Base-by-base conservation (phyloP, 2,329 filamentous ascomycete species). In the Alternaria brassicicola region DNA sequence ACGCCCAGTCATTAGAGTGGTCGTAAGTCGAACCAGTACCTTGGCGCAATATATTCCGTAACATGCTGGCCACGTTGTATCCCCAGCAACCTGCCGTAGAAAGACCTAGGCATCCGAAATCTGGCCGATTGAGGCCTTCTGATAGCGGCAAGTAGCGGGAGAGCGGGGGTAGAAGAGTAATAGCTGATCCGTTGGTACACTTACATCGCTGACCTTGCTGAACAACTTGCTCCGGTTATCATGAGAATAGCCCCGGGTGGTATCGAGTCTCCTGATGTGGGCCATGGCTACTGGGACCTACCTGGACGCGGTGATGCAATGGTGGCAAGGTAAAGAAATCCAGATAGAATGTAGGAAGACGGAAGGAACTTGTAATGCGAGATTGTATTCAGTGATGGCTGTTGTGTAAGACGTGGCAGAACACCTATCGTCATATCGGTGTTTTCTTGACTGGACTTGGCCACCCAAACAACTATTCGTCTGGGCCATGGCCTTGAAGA, bases 401-500 rank as follows among this genome's bases (percentile, higher is more conserved):
- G n/a, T 26, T 25, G 4, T 2, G 4, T 25, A 36, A 3, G 21
- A 36, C 28, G 21, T 19, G 26, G 42, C 8, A 25, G n/a, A 0
- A 26, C 13, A 25, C 2, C 9, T 10, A 3, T 25, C 13, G 15
- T 48, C 46, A 48, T 31, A 45, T 19, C 3, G 3, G n/a, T 21
- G 42, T 19, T 19, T 13, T 25, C 2, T 12, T 47, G 43, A 47
- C 43, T 47, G 17, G 17, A 33, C 1, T 1, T 2, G 13, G 12
- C 5, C 7, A n/a, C 13, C 2, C 6, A 15, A 17, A 23, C 36
- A 30, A 19, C 46, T 49, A 31, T 49, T n/a, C 30, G 9, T 8
- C n/a, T n/a, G n/a, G n/a, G 10, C 10, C 7, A 26, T 0, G 15
- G 2, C 3, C 3, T 2, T 25, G 4, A 5, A n/a, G n/a, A n/a